Conservation (phyloP, 2,329 filamentous ascomycete genomes). For the Boeremia exigua region DNA sequence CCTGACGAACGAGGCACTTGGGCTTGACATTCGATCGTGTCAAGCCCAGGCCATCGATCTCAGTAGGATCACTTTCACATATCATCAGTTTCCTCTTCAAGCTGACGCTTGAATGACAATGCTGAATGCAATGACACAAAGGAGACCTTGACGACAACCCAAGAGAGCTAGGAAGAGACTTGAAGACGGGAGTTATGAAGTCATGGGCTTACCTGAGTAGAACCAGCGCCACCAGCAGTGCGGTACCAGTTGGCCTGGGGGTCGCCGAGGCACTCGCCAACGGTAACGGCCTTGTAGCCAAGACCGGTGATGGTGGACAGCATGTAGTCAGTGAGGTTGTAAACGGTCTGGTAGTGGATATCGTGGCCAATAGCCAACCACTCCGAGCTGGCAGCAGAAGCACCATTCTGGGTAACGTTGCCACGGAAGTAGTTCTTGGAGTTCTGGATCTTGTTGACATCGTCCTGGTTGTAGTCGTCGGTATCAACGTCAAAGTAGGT, state of each 20-base stretch:
- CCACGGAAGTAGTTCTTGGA: constrained; percentile 61
- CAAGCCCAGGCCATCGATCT: constrained; percentile 13
- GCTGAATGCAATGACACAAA: constrained; percentile 17
- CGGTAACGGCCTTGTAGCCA: constrained; percentile 54
- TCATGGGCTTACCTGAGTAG: constrained; percentile 20
- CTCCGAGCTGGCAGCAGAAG: constrained; percentile 31
- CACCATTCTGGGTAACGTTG: constrained; percentile 48
- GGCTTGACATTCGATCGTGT: neutral
- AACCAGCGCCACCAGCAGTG: constrained; percentile 38
- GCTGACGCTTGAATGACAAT: constrained; percentile 22
- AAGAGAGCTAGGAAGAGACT: constrained; percentile 10
- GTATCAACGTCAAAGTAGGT: constrained; percentile 68
- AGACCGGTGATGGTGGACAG: constrained; percentile 48
- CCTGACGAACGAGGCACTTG: constrained; percentile 14
- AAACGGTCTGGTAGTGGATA: constrained; percentile 55
- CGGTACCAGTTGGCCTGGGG: constrained; percentile 58
- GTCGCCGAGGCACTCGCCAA: constrained; percentile 57
- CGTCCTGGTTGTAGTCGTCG: constrained; percentile 65
- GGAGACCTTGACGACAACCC: constrained; percentile 12
- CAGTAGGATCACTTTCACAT: constrained; percentile 12
- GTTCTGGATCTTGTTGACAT: constrained; percentile 56
- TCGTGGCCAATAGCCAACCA: constrained; percentile 63
- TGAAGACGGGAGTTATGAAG: constrained; percentile 5
- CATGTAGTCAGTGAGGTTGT: constrained; percentile 53
- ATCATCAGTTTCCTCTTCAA: constrained; percentile 17